A percentile compares a stretch with the other conserved stretches of the same genome.
These are phyloP conservation scores for Fraxinus floribunda DNA, from an alignment of 305 asterid species.

Conservation along the genomic window DNA sequence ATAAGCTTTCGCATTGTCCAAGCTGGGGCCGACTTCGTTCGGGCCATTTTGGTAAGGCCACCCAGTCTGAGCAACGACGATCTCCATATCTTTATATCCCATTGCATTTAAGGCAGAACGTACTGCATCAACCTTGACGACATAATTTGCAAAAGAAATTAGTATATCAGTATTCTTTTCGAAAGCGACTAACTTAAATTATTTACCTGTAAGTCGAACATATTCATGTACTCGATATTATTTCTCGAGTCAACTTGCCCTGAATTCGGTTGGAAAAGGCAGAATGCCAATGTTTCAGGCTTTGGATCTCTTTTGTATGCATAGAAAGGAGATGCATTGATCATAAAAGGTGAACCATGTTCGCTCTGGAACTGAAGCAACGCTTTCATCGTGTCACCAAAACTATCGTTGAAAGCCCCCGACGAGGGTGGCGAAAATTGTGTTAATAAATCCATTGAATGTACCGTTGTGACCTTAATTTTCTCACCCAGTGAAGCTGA, in stretches of 20 bases:
- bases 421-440: constrained; percentile 88
- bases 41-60: constrained; percentile 94
- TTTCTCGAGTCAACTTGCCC: constrained; percentile 72
- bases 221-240: constrained; percentile 89
- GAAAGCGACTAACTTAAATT: not conserved
- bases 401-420: constrained; percentile 57
- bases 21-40: constrained; percentile 70
- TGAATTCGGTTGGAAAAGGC: constrained; percentile 87
- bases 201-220: constrained; percentile 95
- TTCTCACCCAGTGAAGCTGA: constrained; percentile 84
- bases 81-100: constrained; percentile 82
- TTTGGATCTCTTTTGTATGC: constrained; percentile 91
- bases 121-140: constrained; percentile 73
- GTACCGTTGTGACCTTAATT: constrained; percentile 90
- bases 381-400: constrained; percentile 54
- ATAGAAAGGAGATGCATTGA: constrained; percentile 89
- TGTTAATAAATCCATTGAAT: constrained; percentile 75
- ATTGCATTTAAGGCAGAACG: constrained; percentile 67
- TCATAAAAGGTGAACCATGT: constrained; percentile 80
- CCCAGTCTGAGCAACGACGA: constrained; percentile 95
- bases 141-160: constrained; percentile 10
- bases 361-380: constrained; percentile 60
- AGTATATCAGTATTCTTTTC: not conserved
- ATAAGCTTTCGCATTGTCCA: constrained; percentile 83
- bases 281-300: constrained; percentile 78